Evolutionary conservation across 805 yeast species (phyloP), one percentile per base, ranked within the genome.

Genomic region (Kazachstania africana): DNA sequence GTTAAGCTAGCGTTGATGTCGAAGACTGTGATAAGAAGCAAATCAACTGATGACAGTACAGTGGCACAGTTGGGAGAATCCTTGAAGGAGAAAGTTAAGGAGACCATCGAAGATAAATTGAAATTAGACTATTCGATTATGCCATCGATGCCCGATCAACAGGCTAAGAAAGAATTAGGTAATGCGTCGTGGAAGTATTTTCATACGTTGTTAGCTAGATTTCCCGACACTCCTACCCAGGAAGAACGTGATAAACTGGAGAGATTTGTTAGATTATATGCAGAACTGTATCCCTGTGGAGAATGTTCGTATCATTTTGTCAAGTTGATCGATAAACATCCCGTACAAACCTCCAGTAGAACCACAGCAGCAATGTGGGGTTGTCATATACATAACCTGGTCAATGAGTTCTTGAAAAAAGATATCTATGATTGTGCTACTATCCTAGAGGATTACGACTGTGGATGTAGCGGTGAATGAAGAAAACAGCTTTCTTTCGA

Each of bases 261-360:
- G 12, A 68, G 62, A 36, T 91, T 75, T 52, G 66, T 91, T 14
- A 59, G 71, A 15, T 60, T 82, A 22, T 91, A 87, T 59, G 85
- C 91, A 1, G 83, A 87, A 45, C 88, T 91, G 8, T 91, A 91
- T 42, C 98, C 98, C 0, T 88, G 97, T 59, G 94, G 94, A 3
- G 96, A 88, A 52, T 91, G 97, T 59, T 96, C 98, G 0, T 65
- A 82, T 41, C 97, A 91, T 55, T 91, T 91, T 55, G 78, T 70
- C 40, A 59, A 70, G 48, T 59, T 88, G 41, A 57, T 91, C 35
- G 48, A 62, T 35, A 66, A 78, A 45, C 76, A 63, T 47, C 97
- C 98, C 1, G 95, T 95, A 3, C 98, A 91, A 48, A 66, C 78
- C 3, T 63, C 72, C 6, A 67, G 79, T 15, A 66, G 95, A 36